Conservation (phyloP, 78 protist species). For the Cavenderia fasciculata region DNA sequence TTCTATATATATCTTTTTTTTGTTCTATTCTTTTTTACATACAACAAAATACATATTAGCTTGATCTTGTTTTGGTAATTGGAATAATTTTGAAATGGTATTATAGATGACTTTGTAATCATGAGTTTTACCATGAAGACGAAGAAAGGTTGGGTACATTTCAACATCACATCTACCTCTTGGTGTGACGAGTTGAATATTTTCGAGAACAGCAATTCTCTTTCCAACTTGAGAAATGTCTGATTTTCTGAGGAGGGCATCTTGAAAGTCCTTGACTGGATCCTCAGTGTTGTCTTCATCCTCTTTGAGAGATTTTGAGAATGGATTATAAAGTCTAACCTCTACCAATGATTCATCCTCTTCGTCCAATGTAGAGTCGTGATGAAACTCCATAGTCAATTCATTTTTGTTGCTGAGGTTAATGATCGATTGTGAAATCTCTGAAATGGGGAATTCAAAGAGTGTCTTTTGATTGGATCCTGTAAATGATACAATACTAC, state of each 20-base stretch:
- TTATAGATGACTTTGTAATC: slow-evolving; percentile 78
- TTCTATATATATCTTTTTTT: background rate
- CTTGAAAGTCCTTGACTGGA: slow-evolving; percentile 18
- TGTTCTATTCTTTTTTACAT: too few relatives aligned
- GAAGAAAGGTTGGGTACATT: slow-evolving; percentile 72
- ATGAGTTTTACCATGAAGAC: slow-evolving; percentile 78
- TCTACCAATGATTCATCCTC: slow-evolving; percentile 48
- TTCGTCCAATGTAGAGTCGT: slow-evolving; percentile 8
- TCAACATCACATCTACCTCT: slow-evolving; percentile 86
- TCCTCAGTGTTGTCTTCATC: slow-evolving; percentile 15
- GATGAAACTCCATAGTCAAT: slow-evolving; percentile 47
- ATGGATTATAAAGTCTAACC: slow-evolving; percentile 39
- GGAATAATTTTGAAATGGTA: slow-evolving; percentile 56
- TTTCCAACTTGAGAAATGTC: slow-evolving; percentile 49
- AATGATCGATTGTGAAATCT: slow-evolving; percentile 49
- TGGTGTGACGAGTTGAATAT: slow-evolving; percentile 78
- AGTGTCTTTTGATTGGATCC: slow-evolving; percentile 15
- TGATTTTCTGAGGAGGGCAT: slow-evolving; percentile 28
- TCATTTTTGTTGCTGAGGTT: slow-evolving; percentile 45
- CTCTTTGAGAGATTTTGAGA: background rate
- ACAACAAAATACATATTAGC: slow-evolving; percentile 49
- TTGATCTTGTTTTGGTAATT: slow-evolving; percentile 50
- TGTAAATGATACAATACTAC: slow-evolving; percentile 26
- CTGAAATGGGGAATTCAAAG: slow-evolving; percentile 67
- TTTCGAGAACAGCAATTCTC: slow-evolving; percentile 39